A percentile compares a stretch with the other conserved stretches of the same genome.
phyloP scores from a whole-genome alignment of 2,329 filamentous ascomycete species.

The Exutisphaerella laricina region DNA sequence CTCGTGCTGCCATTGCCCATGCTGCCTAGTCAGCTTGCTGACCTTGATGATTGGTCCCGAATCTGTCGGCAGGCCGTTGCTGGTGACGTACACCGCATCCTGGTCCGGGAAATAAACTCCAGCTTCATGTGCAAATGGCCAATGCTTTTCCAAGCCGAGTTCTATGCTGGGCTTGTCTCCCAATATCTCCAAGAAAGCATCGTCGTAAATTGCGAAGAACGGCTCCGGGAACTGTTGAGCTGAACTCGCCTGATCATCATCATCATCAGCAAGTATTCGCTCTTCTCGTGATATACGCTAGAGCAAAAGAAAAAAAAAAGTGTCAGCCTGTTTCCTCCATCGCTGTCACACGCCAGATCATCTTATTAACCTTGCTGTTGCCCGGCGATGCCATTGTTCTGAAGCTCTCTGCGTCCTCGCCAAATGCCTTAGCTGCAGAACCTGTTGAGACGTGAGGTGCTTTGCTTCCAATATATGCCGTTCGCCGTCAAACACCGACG shows the following conservation, averaged over 20 bases:
- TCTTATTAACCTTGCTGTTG: slow-evolving; percentile 17
- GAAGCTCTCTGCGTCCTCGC: not conserved
- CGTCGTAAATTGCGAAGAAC: slow-evolving; percentile 27
- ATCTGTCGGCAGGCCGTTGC: slow-evolving; percentile 30
- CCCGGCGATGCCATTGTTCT: slow-evolving; percentile 12
- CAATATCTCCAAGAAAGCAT: slow-evolving; percentile 24
- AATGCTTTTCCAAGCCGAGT: slow-evolving; percentile 23
- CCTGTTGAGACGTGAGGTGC: slow-evolving; percentile 2
- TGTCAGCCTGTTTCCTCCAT: slow-evolving; percentile 1
- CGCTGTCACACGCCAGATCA: too few relatives aligned
- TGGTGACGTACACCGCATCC: slow-evolving; percentile 40
- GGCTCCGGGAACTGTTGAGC: slow-evolving; percentile 15
- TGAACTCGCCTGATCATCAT: slow-evolving; percentile 9
- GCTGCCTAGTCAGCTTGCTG: slow-evolving; percentile 21
- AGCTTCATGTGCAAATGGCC: slow-evolving; percentile 37
- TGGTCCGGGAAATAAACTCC: slow-evolving; percentile 31
- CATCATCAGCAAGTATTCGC: slow-evolving; percentile 9
- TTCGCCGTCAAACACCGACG: slow-evolving; percentile 9
- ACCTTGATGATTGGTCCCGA: slow-evolving; percentile 23
- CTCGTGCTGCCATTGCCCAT: slow-evolving; percentile 41
- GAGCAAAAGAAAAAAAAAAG: too few relatives aligned
- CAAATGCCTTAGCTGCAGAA: not conserved
- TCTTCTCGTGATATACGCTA: slow-evolving; percentile 16
- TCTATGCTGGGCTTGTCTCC: slow-evolving; percentile 21
- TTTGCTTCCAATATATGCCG: not conserved